Evolutionary conservation across 2,329 filamentous ascomycete genomes (phyloP).

Genomic region (Thermoascus crustaceus): DNA sequence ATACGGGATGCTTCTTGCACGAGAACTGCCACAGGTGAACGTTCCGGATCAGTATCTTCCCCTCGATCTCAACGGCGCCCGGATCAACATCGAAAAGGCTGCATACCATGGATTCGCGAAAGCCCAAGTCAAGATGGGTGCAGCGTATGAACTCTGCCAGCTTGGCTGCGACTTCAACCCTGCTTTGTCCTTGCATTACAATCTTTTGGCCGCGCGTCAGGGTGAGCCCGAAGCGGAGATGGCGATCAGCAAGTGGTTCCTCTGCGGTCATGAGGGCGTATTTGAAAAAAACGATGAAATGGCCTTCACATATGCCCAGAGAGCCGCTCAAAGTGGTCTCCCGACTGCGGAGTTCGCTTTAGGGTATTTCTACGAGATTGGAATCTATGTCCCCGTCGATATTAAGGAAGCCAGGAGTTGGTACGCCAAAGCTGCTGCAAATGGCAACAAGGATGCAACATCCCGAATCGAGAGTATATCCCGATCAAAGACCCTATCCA

Average conservation of each 20-base stretch:
- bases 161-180: constrained; percentile 93
- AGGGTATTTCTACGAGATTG: constrained; percentile 96
- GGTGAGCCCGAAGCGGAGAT: constrained; percentile 90
- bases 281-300: constrained; percentile 95
- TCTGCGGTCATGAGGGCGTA: constrained; percentile 85
- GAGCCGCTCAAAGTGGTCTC: constrained; percentile 73
- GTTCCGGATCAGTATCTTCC: constrained; percentile 66
- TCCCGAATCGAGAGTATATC: constrained; percentile 75
- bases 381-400: constrained; percentile 80
- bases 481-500: constrained; percentile 74
- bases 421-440: constrained; percentile 83
- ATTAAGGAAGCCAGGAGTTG: constrained; percentile 73
- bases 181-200: constrained; percentile 87
- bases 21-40: constrained; percentile 82
- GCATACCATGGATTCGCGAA: constrained; percentile 94
- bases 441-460: constrained; percentile 84
- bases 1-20: constrained; percentile 85
- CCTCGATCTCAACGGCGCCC: constrained; percentile 63
- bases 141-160: constrained; percentile 89
- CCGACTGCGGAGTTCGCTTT: constrained; percentile 92
- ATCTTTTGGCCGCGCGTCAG: constrained; percentile 83
- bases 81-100: constrained; percentile 89
- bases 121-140: constrained; percentile 94
- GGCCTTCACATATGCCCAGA: constrained; percentile 81
- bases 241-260: constrained; percentile 96